Evolutionary conservation across 129 eudicot genomes (phyloP).

Genomic region (Flaveria brownii): DNA sequence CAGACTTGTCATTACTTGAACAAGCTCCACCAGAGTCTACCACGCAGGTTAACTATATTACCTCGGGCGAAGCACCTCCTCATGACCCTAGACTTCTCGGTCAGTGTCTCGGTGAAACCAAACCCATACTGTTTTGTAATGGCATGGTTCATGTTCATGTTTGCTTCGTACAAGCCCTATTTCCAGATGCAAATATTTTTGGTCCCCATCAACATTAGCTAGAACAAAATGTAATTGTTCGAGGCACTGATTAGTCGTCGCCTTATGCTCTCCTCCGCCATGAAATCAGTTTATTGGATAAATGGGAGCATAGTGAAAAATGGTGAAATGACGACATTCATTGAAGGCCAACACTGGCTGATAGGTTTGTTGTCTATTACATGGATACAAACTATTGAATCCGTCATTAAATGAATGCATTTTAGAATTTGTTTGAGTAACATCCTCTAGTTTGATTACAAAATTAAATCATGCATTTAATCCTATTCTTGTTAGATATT

Average conservation of each 20-base stretch:
- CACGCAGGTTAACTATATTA: no score
- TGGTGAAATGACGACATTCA: conserved; percentile 51
- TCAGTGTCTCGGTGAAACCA: conserved; percentile 34
- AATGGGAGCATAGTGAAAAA: conserved; percentile 50
- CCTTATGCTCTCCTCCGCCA: conserved; percentile 60
- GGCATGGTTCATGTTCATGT: conserved; percentile 46
- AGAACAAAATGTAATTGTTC: conserved; percentile 54
- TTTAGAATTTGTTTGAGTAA: conserved; percentile 47
- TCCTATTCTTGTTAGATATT: no score
- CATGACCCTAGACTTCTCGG: conserved; percentile 33
- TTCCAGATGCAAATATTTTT: conserved; percentile 47
- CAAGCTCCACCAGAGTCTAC: conserved; percentile 35
- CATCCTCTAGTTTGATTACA: no score
- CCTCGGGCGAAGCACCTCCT: neutral
- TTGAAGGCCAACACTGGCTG: conserved; percentile 66
- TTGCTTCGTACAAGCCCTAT: conserved; percentile 60
- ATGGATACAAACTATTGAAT: conserved; percentile 76
- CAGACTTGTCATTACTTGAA: conserved; percentile 19
- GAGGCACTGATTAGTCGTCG: conserved; percentile 59
- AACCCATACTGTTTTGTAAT: conserved; percentile 43
- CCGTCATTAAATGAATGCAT: conserved; percentile 77
- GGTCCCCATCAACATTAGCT: conserved; percentile 44
- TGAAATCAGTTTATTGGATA: conserved; percentile 48
- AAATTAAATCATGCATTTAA: no score
- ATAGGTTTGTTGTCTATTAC: conserved; percentile 76